Base-by-base conservation (phyloP, 371 early-diverging fungal species). In the Actinomortierella wolfii region DNA sequence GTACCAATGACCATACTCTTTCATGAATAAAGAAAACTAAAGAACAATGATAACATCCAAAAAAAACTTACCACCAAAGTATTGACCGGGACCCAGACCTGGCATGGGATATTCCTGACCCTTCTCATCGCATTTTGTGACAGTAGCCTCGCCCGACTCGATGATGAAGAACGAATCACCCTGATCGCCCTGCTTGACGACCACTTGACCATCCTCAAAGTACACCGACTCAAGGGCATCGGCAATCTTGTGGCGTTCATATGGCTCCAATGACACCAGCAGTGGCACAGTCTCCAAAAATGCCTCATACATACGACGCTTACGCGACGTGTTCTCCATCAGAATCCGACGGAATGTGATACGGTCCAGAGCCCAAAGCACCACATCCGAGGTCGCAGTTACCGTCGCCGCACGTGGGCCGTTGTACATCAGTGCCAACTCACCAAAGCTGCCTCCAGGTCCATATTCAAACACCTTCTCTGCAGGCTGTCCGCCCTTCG, bases 371-470 rank as follows among this genome's bases (percentile, higher is more conserved):
- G 96, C 97, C 98, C 98, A 99, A 40, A 98, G 86, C 23, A 91
- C 88, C 18, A 89, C 83, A 54, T 93, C 92, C 21, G 84, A 82
- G 0, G 92, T 92, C 14, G 96, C 92, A n/a, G 79, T 80, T 23
- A 99, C 94, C 11, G 98, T 96, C 26, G 99, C 98, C 3, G 98
- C 97, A 51, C 98, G 87, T 4, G 96, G 95, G 20, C 95, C 92
- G 69, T 94, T 96, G 81, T 99, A 97, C 92, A 99, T 97, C 28
- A 99, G 85, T 24, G 98, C 98, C 54, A 99, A 82, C 80, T 99
- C 98, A 63, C 98, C 99, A 87, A 99, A 97, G 68, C 90, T 89
- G 39, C 94, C 96, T 57, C 93, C 91, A 28, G 93, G 83, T 24
- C 82, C 88, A 67, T 93, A 93, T 34, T 86, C 85, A 50, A 84